Base-by-base conservation (phyloP, 495 filamentous ascomycete genomes). In the Penicillium fimorum region DNA sequence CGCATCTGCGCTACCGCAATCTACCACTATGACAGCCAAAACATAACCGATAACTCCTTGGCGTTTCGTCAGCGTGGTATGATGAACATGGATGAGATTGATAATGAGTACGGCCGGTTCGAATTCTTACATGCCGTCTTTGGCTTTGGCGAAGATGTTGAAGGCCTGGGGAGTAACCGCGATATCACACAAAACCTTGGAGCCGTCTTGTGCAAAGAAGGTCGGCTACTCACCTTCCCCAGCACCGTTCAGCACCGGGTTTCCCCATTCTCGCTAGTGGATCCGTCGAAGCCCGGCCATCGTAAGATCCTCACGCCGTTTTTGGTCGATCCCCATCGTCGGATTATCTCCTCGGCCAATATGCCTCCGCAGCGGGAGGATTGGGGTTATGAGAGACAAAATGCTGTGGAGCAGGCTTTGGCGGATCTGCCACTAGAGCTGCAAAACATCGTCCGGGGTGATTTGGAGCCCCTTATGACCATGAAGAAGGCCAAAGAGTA, bases 301-400 rank as follows among this genome's bases (percentile, higher is more conserved):
- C n/a, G n/a, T 56, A 78, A 81, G 56, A 79, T 86, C 53, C 66
- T 87, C 1, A 81, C 80, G 0, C 58, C 87, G 13, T 87, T 79
- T 59, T 67, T 87, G 8, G 75, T 87, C 5, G 82, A 86, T 59
- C 84, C 84, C 0, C 49, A 74, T 25, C 51, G 64, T 10, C 76
- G 78, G 0, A 70, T 87, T 41, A 76, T 84, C 20, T 79, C 74
- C 0, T 81, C 84, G 0, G 77, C 78, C 2, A 80, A 82, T 58
- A 78, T 87, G 0, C 83, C 84, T 1, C 82, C 82, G 4, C 83
- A 81, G 56, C 62, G 74, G 40, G 54, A 75, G 3, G 59, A 72
- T 8, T 81, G 79, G 69, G 67, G 46, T 57, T 12, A 22, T n/a
- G 64, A 67, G 24, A 47, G 48, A 27, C 15, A 30, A 6, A n/a